Evolutionary conservation across 805 yeast species (phyloP).

Genomic region (Wickerhamiella australiensis): DNA sequence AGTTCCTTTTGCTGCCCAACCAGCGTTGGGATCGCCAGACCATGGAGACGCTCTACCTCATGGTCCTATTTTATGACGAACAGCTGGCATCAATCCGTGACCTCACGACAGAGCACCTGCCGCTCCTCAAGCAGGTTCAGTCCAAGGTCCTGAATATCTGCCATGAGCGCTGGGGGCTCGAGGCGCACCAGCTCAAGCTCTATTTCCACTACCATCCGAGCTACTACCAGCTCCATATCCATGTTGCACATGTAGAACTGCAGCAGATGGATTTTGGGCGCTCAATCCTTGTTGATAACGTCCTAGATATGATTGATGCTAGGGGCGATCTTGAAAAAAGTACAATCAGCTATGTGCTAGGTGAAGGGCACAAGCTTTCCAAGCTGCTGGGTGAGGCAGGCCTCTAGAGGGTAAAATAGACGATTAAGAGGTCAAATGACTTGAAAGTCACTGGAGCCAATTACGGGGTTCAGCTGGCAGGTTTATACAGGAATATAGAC

Average conservation of each 20-base stretch:
- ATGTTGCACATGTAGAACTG: conserved; percentile 63
- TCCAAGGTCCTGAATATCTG: conserved; percentile 38
- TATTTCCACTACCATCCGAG: conserved; percentile 91
- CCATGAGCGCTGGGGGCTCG: conserved; percentile 37
- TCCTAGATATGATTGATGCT: conserved; percentile 55
- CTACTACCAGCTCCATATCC: conserved; percentile 90
- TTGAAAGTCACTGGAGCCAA: too few relatives aligned
- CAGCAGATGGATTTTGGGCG: conserved; percentile 67
- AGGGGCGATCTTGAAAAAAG: conserved; percentile 44
- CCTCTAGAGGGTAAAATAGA: too few relatives aligned
- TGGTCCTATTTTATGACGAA: conserved; percentile 57
- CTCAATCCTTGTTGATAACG: conserved; percentile 69
- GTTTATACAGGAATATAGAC: too few relatives aligned
- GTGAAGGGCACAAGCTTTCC: conserved; percentile 59
- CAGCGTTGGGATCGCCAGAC: conserved; percentile 84
- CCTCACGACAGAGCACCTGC: conserved; percentile 45
- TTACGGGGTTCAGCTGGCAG: too few relatives aligned
- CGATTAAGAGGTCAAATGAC: too few relatives aligned
- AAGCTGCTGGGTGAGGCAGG: neutral
- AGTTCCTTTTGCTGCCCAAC: conserved; percentile 72
- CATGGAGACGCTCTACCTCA: conserved; percentile 59
- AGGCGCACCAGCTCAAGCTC: conserved; percentile 49
- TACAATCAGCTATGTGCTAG: conserved; percentile 53
- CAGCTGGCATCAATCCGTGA: conserved; percentile 71
- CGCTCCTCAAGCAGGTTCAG: conserved; percentile 42